A percentile compares a stretch with the other conserved stretches of the same genome.
These are phyloP conservation scores for Cymbopogon citratus DNA, from an alignment of 176 grass and related monocot species.

Conservation along the genomic window DNA sequence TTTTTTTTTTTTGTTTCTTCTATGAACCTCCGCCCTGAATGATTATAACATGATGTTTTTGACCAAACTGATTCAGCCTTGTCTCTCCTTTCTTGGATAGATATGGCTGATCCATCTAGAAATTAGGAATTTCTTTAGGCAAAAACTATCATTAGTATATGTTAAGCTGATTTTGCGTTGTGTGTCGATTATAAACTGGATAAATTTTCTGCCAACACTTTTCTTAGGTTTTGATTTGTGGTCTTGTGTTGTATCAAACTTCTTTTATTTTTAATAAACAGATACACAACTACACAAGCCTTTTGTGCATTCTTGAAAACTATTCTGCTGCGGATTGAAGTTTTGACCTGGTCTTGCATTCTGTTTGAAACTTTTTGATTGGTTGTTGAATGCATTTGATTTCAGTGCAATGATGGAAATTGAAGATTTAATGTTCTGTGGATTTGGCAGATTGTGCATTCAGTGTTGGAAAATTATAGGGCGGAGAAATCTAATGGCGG, in stretches of 20 bases:
- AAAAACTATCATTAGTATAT: neutral
- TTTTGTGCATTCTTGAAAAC: neutral
- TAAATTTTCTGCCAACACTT: neutral
- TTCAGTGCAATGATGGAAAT: neutral
- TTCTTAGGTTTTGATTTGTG: neutral
- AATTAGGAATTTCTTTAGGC: neutral
- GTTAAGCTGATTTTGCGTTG: neutral
- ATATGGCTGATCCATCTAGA: neutral
- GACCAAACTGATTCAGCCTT: neutral
- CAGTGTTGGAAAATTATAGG: constrained; percentile 78
- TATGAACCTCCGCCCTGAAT: neutral
- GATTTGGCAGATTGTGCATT: constrained; percentile 76
- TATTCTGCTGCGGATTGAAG: neutral
- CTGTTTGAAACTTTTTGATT: neutral
- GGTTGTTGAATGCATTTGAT: neutral
- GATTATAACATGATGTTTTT: neutral
- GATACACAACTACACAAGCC: neutral
- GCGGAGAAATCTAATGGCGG: constrained; percentile 35
- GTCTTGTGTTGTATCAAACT: neutral
- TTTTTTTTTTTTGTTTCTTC: neutral
- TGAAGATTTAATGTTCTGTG: constrained; percentile 21
- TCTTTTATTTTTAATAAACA: neutral
- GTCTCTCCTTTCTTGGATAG: neutral
- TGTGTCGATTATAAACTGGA: neutral
- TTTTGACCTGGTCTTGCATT: neutral